These are phyloP conservation scores for Colletotrichum orchidophilum DNA, from an alignment of 2,329 filamentous ascomycete species.

Conservation along the genomic window DNA sequence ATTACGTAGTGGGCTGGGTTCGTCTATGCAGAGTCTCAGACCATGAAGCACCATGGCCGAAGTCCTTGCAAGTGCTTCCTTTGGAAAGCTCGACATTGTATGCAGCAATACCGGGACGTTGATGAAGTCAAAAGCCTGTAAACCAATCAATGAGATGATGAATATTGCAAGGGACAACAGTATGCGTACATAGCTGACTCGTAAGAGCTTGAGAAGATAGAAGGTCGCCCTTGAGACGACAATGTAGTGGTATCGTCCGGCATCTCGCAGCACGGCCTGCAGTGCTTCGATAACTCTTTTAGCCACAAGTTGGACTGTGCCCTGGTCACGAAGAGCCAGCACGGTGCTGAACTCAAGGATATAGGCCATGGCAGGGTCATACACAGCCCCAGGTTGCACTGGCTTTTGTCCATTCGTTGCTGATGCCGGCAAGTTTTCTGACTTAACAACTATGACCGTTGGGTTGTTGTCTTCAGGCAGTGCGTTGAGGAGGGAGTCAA, in stretches of 20 bases:
- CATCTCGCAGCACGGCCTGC: conserved; percentile 84
- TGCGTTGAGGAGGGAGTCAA: conserved; percentile 80
- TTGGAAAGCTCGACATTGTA: conserved; percentile 86
- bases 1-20: conserved; percentile 80
- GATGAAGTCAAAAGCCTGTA: conserved; percentile 86
- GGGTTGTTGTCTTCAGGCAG: conserved; percentile 85
- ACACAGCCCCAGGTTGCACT: conserved; percentile 66
- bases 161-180: background rate
- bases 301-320: conserved; percentile 77
- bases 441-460: conserved; percentile 87
- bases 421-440: conserved; percentile 75
- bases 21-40: conserved; percentile 80
- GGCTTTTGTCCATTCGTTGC: conserved; percentile 68
- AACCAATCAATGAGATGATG: conserved; percentile 22
- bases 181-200: conserved; percentile 80
- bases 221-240: conserved; percentile 85
- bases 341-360: conserved; percentile 91
- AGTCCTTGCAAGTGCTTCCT: conserved; percentile 79
- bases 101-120: conserved; percentile 92
- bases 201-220: conserved; percentile 84
- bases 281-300: conserved; percentile 82
- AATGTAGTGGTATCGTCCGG: conserved; percentile 81
- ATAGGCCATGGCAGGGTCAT: conserved; percentile 89
- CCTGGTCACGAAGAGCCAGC: conserved; percentile 78
- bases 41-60: conserved; percentile 82